Evolutionary conservation across 2,329 filamentous ascomycete genomes (phyloP).

Genomic region (Apiospora pterosperma): DNA sequence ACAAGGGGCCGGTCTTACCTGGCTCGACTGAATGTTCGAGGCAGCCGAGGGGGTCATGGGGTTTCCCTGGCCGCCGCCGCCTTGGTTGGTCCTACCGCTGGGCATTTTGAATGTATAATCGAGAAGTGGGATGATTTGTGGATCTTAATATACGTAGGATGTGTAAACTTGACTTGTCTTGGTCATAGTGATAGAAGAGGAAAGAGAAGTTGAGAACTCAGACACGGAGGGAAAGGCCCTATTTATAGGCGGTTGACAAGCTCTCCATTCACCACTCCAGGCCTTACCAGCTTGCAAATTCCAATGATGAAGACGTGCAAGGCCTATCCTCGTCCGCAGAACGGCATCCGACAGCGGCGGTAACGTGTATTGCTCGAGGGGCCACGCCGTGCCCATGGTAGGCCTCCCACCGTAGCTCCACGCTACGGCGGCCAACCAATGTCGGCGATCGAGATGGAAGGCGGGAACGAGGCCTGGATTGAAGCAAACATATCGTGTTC

Average conservation of each 20-base stretch:
- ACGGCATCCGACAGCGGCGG: neutral
- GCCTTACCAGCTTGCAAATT: neutral
- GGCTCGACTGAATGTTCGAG: neutral
- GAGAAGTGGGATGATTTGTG: slow-evolving; percentile 10
- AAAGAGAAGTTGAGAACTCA: neutral
- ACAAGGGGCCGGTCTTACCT: neutral
- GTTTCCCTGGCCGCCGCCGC: neutral
- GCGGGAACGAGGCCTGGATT: neutral
- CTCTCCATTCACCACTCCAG: neutral
- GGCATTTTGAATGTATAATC: slow-evolving; percentile 5
- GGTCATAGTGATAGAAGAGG: neutral
- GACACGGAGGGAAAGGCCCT: neutral
- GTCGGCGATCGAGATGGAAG: neutral
- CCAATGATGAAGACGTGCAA: no score
- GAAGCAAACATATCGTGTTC: neutral
- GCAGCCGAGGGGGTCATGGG: neutral
- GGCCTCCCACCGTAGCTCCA: neutral
- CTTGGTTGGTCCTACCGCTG: neutral
- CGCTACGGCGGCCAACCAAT: neutral
- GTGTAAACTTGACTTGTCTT: no score
- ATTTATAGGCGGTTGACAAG: neutral
- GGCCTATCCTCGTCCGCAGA: neutral
- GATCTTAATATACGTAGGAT: neutral
- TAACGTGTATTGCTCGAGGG: neutral
- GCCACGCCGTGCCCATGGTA: neutral